Base-by-base conservation (phyloP, 495 filamentous ascomycete genomes). In the Bombardia bombarda region DNA sequence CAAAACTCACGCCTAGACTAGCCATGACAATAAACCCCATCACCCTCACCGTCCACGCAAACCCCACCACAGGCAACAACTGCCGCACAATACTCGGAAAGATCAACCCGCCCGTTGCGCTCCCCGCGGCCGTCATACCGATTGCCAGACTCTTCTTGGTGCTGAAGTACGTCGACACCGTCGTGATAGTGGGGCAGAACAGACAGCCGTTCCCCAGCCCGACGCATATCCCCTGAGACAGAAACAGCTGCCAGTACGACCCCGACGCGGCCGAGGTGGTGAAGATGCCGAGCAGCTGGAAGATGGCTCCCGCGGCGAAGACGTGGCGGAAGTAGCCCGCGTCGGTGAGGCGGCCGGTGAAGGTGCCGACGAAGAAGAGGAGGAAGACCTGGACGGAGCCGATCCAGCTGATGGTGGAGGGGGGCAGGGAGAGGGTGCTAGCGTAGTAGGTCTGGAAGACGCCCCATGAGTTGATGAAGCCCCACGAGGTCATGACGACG, bases 361-460 rank as follows among this genome's bases (percentile, higher is more conserved):
- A 72, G 1, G 79, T 77, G 31, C 82, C 83, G 41, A 85, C 65
- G 51, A 84, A 82, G 59, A 88, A 85, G 10, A 86, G 67, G 9
- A 87, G 63, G 58, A 84, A 87, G 26, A 85, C 75, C 53, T 87
- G 83, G 20, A 86, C 66, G 18, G 78, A 81, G 3, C 83, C 81
- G 33, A 90, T 80, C 83, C 84, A 89, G 1, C 82, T 83, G 41
- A 92, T 78, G 32, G 79, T 73, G 0, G 82, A 83, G 0, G 82
- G 77, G 0, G 79, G 46, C 5, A 70, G 68, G 4, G 49, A 36
- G 0, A 70, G 60, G 2, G 76, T 48, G 4, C 70, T 53, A 9
- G 73, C 72, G 55, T 90, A 93, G 65, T 90, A 84, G 1, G 79
- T 69, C 48, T 93, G 88, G 58, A 90, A 93, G 2, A 88, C 71